These are phyloP conservation scores for Tilletia indica DNA, from an alignment of 1,284 basidiomycete genomes.

Conservation along the genomic window DNA sequence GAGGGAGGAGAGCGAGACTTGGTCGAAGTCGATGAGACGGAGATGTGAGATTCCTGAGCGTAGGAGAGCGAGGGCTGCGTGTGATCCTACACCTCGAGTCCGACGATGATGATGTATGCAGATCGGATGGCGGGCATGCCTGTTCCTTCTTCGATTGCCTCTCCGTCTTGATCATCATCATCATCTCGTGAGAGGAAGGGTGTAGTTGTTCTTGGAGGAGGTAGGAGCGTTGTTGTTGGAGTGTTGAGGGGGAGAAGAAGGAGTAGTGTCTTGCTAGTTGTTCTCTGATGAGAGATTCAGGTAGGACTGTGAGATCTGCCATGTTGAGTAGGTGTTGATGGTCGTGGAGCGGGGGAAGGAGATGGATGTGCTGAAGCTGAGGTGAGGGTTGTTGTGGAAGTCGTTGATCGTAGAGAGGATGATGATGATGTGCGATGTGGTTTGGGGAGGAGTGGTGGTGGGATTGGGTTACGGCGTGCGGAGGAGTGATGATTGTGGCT, in stretches of 20 bases:
- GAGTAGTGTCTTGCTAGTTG: constrained; percentile 90
- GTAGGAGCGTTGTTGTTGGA: not conserved
- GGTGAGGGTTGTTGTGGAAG: not conserved
- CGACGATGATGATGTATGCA: constrained; percentile 80
- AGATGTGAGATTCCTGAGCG: constrained; percentile 48
- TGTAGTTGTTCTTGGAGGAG: not conserved
- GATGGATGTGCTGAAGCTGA: not conserved
- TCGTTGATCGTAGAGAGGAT: not conserved
- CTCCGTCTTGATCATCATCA: not conserved
- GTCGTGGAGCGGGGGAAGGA: not conserved
- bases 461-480: not conserved
- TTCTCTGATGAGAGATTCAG: constrained; percentile 57
- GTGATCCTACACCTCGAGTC: constrained; percentile 93
- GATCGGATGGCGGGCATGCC: constrained; percentile 76
- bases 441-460: not conserved
- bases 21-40: constrained; percentile 55
- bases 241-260: constrained; percentile 59
- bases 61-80: constrained; percentile 81
- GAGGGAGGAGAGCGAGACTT: constrained; percentile 62
- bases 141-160: constrained; percentile 71
- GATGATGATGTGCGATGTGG: not conserved
- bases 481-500: not conserved
- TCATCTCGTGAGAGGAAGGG: not conserved
- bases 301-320: constrained; percentile 24
- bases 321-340: not conserved